Evolutionary conservation across 2,329 filamentous ascomycete species (phyloP).

Genomic region (Myriosclerotinia duriaeana): DNA sequence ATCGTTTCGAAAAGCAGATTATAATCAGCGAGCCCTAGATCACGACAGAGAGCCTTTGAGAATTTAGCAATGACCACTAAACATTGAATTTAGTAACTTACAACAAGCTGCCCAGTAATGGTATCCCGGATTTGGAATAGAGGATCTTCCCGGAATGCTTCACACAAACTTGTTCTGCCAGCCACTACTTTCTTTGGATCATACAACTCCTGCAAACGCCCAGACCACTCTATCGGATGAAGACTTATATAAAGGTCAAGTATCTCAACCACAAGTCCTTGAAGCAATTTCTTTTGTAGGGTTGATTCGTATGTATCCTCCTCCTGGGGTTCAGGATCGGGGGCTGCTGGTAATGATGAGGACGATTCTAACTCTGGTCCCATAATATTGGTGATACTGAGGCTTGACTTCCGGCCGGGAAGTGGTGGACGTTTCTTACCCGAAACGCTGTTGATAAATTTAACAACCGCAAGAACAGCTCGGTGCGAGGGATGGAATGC

Average conservation of each 20-base stretch:
- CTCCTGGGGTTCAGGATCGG: slow-evolving; percentile 58
- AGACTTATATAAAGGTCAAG: slow-evolving; percentile 70
- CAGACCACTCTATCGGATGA: slow-evolving; percentile 60
- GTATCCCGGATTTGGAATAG: slow-evolving; percentile 61
- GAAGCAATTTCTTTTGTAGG: slow-evolving; percentile 64
- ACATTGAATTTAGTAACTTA: slow-evolving; percentile 44
- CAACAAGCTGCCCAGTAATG: slow-evolving; percentile 70
- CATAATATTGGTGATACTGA: slow-evolving; percentile 53
- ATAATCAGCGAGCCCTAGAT: slow-evolving; percentile 53
- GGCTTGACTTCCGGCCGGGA: slow-evolving; percentile 58
- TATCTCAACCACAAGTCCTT: slow-evolving; percentile 76
- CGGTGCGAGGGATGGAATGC: slow-evolving; percentile 64
- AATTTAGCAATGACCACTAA: slow-evolving; percentile 21
- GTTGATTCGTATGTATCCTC: slow-evolving; percentile 59
- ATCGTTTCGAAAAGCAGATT: slow-evolving; percentile 50
- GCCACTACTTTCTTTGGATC: slow-evolving; percentile 63
- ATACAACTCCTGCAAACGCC: slow-evolving; percentile 66
- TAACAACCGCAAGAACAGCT: slow-evolving; percentile 69
- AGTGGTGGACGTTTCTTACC: slow-evolving; percentile 64
- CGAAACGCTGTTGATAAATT: slow-evolving; percentile 68
- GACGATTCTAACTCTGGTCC: slow-evolving; percentile 48
- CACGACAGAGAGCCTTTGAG: slow-evolving; percentile 46
- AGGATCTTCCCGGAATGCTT: slow-evolving; percentile 64
- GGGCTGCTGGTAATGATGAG: slow-evolving; percentile 47
- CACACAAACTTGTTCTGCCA: slow-evolving; percentile 59